phyloP scores from a whole-genome alignment of 2,329 filamentous ascomycete species.

The Myriosclerotinia scirpicola region DNA sequence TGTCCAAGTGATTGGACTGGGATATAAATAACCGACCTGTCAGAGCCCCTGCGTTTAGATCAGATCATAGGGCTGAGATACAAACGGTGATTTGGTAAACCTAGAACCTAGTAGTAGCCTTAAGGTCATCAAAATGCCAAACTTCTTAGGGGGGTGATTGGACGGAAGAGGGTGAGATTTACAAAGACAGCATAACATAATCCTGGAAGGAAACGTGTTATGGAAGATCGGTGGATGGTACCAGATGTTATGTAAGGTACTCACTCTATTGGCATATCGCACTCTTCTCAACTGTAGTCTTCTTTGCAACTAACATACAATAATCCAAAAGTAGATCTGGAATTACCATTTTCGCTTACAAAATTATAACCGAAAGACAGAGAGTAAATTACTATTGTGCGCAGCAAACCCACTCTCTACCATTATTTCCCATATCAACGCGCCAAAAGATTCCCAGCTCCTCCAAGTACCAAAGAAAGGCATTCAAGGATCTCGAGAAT shows the following conservation, averaged over 20 bases:
- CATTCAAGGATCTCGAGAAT: constrained; percentile 6
- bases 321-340: too few species aligned
- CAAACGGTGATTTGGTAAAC: not conserved
- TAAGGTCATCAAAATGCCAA: not conserved
- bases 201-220: constrained; percentile 23
- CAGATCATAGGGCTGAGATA: constrained; percentile 25
- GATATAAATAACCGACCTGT: constrained; percentile 24
- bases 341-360: not conserved
- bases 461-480: constrained; percentile 1
- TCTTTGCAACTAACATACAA: not conserved
- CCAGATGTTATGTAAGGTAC: constrained; percentile 19
- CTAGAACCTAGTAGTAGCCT: constrained; percentile 10
- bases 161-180: constrained; percentile 6
- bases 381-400: not conserved
- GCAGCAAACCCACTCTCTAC: not conserved
- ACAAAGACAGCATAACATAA: constrained; percentile 5
- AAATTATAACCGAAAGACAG: not conserved
- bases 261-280: not conserved
- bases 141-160: constrained; percentile 3
- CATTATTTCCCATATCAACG: not conserved
- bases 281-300: not conserved
- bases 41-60: constrained; percentile 14
- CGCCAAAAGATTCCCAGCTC: not conserved
- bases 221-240: constrained; percentile 14
- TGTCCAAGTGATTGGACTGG: not conserved